Conservation (phyloP, 495 filamentous ascomycete genomes). For the Aspergillus heteromorphus region DNA sequence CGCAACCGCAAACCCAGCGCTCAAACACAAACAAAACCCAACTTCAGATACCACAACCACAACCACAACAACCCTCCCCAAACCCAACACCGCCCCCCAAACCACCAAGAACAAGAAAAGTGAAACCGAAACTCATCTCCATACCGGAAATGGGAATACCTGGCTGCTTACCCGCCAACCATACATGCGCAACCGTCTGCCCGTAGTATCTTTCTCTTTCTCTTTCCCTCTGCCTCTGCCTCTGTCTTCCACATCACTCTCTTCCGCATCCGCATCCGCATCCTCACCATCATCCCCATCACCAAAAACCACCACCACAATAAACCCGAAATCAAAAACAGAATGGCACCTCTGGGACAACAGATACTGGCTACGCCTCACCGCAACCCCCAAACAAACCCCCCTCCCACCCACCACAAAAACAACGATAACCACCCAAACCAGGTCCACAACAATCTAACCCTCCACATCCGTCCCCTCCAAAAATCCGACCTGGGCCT, state of each 20-base stretch:
- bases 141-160: slow-evolving; percentile 18
- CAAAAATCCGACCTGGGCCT: slow-evolving; percentile 39
- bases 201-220: slow-evolving; percentile 11
- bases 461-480: slow-evolving; percentile 52
- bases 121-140: too few species aligned
- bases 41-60: too few species aligned
- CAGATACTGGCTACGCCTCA: slow-evolving; percentile 72
- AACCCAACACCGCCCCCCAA: not conserved
- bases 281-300: not conserved
- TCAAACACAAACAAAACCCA: too few species aligned
- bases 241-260: not conserved
- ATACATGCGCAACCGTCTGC: slow-evolving; percentile 28
- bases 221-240: slow-evolving; percentile 2
- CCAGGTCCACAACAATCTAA: too few species aligned
- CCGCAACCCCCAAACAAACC: slow-evolving; percentile 9
- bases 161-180: slow-evolving; percentile 52
- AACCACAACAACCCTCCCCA: slow-evolving; percentile 13
- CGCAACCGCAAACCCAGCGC: slow-evolving; percentile 18
- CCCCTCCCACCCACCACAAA: not conserved
- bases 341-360: slow-evolving; percentile 63
- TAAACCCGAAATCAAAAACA: not conserved
- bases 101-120: not conserved
- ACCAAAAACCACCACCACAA: not conserved
- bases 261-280: not conserved
- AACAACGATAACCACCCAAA: not conserved